These are phyloP conservation scores for Apocynum venetum DNA, from an alignment of 257 asterid species.

Conservation along the genomic window DNA sequence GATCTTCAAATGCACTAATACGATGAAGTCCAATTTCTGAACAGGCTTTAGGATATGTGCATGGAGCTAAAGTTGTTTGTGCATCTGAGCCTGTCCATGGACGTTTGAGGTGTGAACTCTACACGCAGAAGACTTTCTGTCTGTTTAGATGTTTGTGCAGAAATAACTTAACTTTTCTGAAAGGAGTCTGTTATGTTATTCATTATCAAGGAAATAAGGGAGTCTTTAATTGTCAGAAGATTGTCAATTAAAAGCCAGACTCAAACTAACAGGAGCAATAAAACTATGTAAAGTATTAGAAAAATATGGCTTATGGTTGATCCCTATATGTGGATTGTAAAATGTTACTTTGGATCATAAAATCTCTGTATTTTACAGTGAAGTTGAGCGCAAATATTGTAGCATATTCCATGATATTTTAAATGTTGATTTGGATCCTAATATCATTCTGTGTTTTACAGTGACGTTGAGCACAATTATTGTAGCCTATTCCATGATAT, in stretches of 20 bases:
- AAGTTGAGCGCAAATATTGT: constrained; percentile 64
- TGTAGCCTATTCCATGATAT: constrained; percentile 70
- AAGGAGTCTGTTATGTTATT: neutral
- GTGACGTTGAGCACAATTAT: constrained; percentile 75
- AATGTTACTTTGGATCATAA: neutral
- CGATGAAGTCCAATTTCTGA: constrained; percentile 11
- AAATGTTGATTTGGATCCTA: neutral
- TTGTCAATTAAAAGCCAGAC: neutral
- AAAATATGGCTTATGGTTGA: neutral
- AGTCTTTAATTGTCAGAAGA: neutral
- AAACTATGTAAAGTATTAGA: neutral
- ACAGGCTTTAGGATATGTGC: constrained; percentile 92
- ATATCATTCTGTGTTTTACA: constrained; percentile 26
- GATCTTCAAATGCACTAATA: neutral
- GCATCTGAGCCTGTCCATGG: constrained; percentile 97
- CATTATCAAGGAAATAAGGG: neutral
- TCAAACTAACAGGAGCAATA: neutral
- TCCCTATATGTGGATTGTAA: neutral
- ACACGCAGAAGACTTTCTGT: neutral
- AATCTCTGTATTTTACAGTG: constrained; percentile 39
- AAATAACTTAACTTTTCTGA: neutral
- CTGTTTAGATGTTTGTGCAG: neutral
- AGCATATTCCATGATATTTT: constrained; percentile 59
- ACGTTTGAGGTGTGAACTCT: constrained; percentile 63
- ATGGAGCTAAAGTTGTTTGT: constrained; percentile 83